These are phyloP conservation scores for Roridomyces roridus DNA, from an alignment of 768 basidiomycete genomes.

Conservation along the genomic window DNA sequence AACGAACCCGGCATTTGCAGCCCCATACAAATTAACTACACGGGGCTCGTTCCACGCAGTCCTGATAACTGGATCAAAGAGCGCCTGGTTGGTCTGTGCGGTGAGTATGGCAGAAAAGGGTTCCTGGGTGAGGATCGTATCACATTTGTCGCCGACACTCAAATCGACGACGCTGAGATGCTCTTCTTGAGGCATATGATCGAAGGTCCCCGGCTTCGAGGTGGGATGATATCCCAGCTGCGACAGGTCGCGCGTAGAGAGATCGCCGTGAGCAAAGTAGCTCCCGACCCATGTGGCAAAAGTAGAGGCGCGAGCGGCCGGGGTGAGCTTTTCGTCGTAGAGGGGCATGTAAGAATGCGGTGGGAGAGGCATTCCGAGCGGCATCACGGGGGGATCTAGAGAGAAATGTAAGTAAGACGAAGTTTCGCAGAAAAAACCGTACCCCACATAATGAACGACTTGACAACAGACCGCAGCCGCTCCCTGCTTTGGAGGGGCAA, in stretches of 20 bases:
- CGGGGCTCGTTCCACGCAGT: neutral
- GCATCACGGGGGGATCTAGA: constrained; percentile 12
- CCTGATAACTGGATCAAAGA: constrained; percentile 3
- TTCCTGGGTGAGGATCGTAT: neutral
- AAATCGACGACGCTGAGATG: neutral
- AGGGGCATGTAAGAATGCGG: constrained; percentile 7
- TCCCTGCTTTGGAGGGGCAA: constrained; percentile 15
- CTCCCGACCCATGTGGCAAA: constrained; percentile 15
- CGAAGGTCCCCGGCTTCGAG: neutral
- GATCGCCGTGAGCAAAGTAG: constrained; percentile 16
- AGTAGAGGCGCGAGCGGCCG: constrained; percentile 1
- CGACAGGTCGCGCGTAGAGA: neutral
- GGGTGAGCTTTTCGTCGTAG: neutral
- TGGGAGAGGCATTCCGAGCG: constrained; percentile 13
- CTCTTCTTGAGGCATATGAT: neutral
- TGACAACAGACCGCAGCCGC: constrained; percentile 24
- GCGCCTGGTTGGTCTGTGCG: neutral
- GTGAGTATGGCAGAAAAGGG: neutral
- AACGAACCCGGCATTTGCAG: neutral
- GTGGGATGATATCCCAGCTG: neutral
- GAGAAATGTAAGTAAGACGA: neutral
- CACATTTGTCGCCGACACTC: constrained; percentile 2
- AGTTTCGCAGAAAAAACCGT: neutral
- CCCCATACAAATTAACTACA: neutral
- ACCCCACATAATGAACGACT: constrained; percentile 35